A percentile compares a stretch with the other conserved stretches of the same genome.
These are phyloP conservation scores for Bretziella fagacearum DNA, from an alignment of 2,329 filamentous ascomycete species.

Conservation along the genomic window DNA sequence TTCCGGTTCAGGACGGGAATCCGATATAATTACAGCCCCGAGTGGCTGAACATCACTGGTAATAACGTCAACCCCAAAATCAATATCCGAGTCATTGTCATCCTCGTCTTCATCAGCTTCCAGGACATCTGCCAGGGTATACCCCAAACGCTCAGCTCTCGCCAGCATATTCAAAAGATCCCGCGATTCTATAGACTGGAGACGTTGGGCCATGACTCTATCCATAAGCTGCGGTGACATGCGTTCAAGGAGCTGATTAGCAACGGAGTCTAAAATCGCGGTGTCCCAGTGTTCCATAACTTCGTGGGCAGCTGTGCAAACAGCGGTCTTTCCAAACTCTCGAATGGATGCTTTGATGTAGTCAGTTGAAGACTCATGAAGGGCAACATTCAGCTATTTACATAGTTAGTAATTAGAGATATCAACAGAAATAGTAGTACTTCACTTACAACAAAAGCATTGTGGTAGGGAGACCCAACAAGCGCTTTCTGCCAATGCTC, in stretches of 20 bases:
- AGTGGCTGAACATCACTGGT: neutral
- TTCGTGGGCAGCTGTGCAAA: conserved; percentile 25
- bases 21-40: neutral
- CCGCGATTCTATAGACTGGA: conserved; percentile 36
- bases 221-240: conserved; percentile 32
- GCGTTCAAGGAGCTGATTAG: conserved; percentile 34
- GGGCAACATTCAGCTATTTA: conserved; percentile 27
- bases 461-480: conserved; percentile 29
- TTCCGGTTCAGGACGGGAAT: too few relatives aligned
- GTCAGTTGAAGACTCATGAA: conserved; percentile 24
- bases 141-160: conserved; percentile 39
- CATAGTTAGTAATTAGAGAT: neutral
- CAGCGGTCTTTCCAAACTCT: conserved; percentile 31
- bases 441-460: conserved; percentile 27
- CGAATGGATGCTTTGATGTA: conserved; percentile 19
- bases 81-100: conserved; percentile 24
- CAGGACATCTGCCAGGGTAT: conserved; percentile 18
- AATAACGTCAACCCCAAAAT: conserved; percentile 10
- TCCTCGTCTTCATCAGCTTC: conserved; percentile 20
- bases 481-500: conserved; percentile 31
- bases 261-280: conserved; percentile 28
- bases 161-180: conserved; percentile 40
- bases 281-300: conserved; percentile 21
- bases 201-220: conserved; percentile 31
- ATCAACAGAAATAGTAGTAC: neutral